Evolutionary conservation across 169 alveolate genomes (phyloP).

Genomic region (Neospora caninum): DNA sequence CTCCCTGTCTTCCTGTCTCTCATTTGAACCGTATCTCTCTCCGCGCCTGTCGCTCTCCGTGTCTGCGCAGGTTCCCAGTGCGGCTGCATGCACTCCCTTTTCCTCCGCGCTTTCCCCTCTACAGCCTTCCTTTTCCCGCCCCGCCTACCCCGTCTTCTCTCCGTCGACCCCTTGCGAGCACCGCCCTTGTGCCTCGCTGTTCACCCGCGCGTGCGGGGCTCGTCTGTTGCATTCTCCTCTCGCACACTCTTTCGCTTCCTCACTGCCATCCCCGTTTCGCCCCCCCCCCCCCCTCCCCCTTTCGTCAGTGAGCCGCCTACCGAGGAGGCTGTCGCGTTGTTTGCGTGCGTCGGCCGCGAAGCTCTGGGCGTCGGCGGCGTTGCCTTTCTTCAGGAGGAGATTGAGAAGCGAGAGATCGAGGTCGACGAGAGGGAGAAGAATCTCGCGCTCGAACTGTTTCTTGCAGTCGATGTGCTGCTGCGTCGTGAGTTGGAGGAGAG

Average conservation of each 20-base stretch:
- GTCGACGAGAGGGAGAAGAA: constrained; percentile 13
- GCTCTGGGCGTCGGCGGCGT: not conserved
- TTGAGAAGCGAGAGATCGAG: not conserved
- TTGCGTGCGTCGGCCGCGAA: not conserved
- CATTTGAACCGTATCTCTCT: no score
- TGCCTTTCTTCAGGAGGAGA: not conserved
- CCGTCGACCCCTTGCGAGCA: no score
- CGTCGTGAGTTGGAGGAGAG: constrained; percentile 11
- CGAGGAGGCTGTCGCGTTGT: constrained; percentile 2
- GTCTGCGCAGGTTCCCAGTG: no score
- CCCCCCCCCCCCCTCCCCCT: not conserved
- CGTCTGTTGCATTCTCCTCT: no score
- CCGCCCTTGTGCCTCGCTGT: no score
- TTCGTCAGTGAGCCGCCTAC: not conserved
- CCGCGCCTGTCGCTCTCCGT: no score
- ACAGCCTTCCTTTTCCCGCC: no score
- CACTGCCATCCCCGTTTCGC: not conserved
- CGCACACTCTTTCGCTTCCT: not conserved
- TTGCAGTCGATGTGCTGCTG: constrained; percentile 43
- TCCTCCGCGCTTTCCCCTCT: no score
- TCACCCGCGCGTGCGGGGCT: no score
- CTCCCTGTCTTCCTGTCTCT: no score
- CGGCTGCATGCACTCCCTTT: no score
- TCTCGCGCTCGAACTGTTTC: not conserved
- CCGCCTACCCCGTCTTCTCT: no score